Base-by-base conservation (phyloP, 768 basidiomycete genomes). In the Amanita polypyramis region DNA sequence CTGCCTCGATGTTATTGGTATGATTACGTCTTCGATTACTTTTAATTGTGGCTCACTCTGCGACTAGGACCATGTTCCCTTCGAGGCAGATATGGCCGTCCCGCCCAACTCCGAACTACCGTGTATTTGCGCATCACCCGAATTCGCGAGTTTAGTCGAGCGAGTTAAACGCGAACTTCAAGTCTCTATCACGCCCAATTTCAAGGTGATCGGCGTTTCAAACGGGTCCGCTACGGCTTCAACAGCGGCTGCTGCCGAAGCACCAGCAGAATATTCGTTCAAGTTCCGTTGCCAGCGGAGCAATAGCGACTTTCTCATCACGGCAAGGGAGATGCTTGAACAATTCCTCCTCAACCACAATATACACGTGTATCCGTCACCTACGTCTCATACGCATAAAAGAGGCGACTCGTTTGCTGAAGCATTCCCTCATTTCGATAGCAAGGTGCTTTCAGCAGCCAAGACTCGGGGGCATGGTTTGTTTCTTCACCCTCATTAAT, bases 361-460 rank as follows among this genome's bases (percentile, higher is more conserved):
- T 52, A 77, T 95, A 21, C 80, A 87, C 55, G 76, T 83, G 49
- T 88, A 88, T 64, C 84, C 87, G 19, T 82, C 85, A 21, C 76
- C 82, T 12, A 82, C 82, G 6, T 76, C 80, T n/a, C 47, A 49
- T 48, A 77, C 77, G 1, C 89, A 88, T 62, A 91, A 84, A 65
- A 75, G 91, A 39, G 85, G 85, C 5, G 94, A 97, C 59, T 91
- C 92, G 1, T 94, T 95, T 59, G 85, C 92, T 29, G 92, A 95
- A 60, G 89, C 93, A 1, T 94, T 95, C 74, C 88, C 92, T 20
- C 92, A 95, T 63, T 95, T 96, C 62, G 91, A 96, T 61, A 91
- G 89, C 68, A 96, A 93, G 64, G 80, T 96, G 1, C 72, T 96
- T 41, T 83, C 92, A 12, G 83, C 85, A 17, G 78, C 84, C 7